phyloP scores from a whole-genome alignment of 2,329 filamentous ascomycete genomes.

The Venturia pyrina region DNA sequence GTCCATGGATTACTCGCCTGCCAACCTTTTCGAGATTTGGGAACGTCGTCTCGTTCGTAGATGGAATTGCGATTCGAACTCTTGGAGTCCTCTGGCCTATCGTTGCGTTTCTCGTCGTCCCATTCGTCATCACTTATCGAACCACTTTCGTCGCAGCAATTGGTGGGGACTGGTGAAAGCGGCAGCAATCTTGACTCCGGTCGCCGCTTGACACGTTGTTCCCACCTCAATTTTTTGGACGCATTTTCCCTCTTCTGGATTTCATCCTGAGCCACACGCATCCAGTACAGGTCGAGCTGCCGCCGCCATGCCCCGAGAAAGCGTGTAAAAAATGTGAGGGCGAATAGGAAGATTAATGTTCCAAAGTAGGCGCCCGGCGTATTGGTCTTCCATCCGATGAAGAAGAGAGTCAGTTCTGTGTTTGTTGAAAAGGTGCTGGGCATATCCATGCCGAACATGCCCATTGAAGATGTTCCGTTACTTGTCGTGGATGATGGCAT shows the following conservation, averaged over 20 bases:
- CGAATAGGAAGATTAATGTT: constrained; percentile 21
- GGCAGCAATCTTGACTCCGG: neutral
- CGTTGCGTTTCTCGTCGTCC: neutral
- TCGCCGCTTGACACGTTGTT: constrained; percentile 14
- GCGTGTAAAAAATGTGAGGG: constrained; percentile 21
- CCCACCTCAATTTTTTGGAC: constrained; percentile 11
- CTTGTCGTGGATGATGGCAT: neutral
- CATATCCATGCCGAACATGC: constrained; percentile 16
- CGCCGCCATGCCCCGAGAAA: constrained; percentile 22
- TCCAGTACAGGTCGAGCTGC: constrained; percentile 18
- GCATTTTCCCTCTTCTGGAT: neutral
- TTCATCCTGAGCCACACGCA: neutral
- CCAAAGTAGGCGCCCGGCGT: constrained; percentile 19
- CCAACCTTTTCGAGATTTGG: constrained; percentile 13
- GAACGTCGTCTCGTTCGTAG: constrained; percentile 7
- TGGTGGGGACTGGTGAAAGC: neutral
- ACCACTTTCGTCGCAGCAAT: neutral
- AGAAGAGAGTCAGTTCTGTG: constrained; percentile 22
- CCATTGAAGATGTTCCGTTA: neutral
- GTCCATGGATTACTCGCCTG: constrained; percentile 53
- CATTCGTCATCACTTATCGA: neutral
- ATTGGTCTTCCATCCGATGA: constrained; percentile 21
- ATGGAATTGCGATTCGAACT: neutral
- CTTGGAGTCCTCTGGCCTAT: neutral
- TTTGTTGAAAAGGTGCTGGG: constrained; percentile 20